Percentiles rank a stretch among this genome's conserved stretches.
Conservation (phyloP, 2,329 filamentous ascomycete genomes). For the Zymoseptoria pseudotritici region DNA sequence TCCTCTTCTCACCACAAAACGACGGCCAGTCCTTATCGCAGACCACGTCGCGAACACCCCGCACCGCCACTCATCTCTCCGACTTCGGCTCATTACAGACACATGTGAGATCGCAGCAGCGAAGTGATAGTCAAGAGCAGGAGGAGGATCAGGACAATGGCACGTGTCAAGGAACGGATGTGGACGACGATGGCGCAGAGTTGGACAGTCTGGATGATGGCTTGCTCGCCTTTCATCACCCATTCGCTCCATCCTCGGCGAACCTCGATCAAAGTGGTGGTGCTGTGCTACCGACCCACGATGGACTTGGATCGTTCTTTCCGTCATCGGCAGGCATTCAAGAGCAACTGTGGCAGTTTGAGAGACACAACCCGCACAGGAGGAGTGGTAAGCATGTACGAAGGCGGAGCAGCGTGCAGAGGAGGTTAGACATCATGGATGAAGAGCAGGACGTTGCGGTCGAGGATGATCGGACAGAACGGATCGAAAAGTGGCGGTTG, state of each 20-base stretch:
- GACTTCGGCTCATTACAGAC: conserved; percentile 74
- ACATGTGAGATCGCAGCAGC: conserved; percentile 49
- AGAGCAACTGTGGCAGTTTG: conserved; percentile 82
- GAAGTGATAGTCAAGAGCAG: conserved; percentile 33
- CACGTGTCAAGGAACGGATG: conserved; percentile 37
- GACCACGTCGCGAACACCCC: conserved; percentile 56
- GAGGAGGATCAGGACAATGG: conserved; percentile 35
- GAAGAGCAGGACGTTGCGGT: conserved; percentile 49
- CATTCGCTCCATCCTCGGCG: conserved; percentile 38
- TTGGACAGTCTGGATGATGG: conserved; percentile 91
- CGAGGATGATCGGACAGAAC: conserved; percentile 62
- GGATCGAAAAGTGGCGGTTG: conserved; percentile 86
- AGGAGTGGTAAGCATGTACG: conserved; percentile 45
- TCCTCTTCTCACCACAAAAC: conserved; percentile 68
- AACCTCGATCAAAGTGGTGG: conserved; percentile 49
- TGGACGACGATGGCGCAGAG: conserved; percentile 60
- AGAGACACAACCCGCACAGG: conserved; percentile 70
- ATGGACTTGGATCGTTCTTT: conserved; percentile 81
- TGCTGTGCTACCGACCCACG: conserved; percentile 79
- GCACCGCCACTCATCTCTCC: conserved; percentile 64
- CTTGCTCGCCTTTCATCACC: conserved; percentile 74
- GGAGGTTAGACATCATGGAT: conserved; percentile 48
- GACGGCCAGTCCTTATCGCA: conserved; percentile 61
- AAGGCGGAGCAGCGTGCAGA: conserved; percentile 51
- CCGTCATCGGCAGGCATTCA: conserved; percentile 51